Evolutionary conservation across 2,329 filamentous ascomycete genomes (phyloP).

Genomic region (Ophiocordyceps unilateralis): DNA sequence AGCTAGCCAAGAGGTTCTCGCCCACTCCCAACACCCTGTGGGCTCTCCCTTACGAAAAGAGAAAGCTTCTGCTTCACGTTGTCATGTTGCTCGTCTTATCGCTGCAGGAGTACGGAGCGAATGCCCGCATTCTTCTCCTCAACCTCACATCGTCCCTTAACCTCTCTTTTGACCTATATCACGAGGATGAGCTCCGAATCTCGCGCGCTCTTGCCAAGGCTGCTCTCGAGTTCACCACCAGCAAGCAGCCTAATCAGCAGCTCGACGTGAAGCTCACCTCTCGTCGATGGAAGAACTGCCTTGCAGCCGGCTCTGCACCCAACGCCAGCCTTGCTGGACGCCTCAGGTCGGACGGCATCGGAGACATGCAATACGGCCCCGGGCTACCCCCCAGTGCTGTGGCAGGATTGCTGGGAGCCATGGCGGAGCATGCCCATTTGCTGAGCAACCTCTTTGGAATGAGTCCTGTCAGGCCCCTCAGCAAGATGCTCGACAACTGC

Average conservation of each 20-base stretch:
- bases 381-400: constrained; percentile 59
- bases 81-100: constrained; percentile 58
- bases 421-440: constrained; percentile 63
- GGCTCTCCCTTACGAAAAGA: constrained; percentile 40
- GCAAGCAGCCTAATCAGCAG: constrained; percentile 14
- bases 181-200: constrained; percentile 57
- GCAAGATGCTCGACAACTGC: constrained; percentile 79
- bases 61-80: constrained; percentile 52
- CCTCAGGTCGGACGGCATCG: constrained; percentile 62
- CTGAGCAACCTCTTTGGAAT: constrained; percentile 82
- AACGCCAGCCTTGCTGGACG: constrained; percentile 55
- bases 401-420: constrained; percentile 60
- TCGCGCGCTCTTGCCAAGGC: constrained; percentile 58
- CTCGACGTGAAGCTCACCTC: constrained; percentile 45
- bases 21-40: constrained; percentile 44
- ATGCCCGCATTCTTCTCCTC: constrained; percentile 55
- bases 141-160: constrained; percentile 53
- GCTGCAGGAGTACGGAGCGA: constrained; percentile 58
- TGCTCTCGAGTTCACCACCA: constrained; percentile 31
- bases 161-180: constrained; percentile 46
- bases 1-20: constrained; percentile 33
- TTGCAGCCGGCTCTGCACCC: constrained; percentile 27
- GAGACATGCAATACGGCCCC: constrained; percentile 58
- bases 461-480: constrained; percentile 70
- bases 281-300: constrained; percentile 56